phyloP scores from a whole-genome alignment of 2,329 filamentous ascomycete species.

The Cercospora zeae-maydis region DNA sequence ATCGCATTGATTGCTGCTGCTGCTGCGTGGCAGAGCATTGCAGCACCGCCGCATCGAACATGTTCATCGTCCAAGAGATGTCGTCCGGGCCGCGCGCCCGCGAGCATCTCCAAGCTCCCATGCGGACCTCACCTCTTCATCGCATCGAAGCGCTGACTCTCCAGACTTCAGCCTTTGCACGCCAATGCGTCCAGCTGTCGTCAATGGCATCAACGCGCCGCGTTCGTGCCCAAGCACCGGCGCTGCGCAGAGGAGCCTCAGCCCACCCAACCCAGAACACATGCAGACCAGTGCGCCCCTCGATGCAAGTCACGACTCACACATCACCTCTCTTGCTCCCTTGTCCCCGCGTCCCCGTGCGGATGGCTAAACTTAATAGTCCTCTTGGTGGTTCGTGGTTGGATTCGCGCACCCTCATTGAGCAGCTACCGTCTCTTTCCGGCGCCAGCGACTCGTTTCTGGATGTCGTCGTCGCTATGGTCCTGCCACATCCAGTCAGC shows the following conservation, averaged over 20 bases:
- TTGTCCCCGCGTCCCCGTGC: slow-evolving; percentile 14
- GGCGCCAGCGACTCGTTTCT: slow-evolving; percentile 18
- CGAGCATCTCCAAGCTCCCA: background rate
- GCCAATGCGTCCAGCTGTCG: background rate
- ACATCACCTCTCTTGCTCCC: background rate
- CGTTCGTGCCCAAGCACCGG: slow-evolving; percentile 4
- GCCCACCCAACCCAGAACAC: background rate
- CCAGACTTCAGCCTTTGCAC: slow-evolving; percentile 14
- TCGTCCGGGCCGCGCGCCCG: background rate
- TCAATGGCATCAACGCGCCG: slow-evolving; percentile 8
- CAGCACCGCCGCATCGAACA: background rate
- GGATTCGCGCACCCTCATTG: slow-evolving; percentile 11
- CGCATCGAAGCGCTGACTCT: slow-evolving; percentile 18
- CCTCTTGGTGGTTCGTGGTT: slow-evolving; percentile 14
- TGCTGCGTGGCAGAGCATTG: background rate
- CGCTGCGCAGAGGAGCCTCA: background rate
- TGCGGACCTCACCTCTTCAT: slow-evolving; percentile 8
- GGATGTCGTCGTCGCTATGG: slow-evolving; percentile 15
- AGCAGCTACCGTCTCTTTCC: slow-evolving; percentile 4
- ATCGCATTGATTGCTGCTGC: background rate
- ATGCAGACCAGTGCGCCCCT: background rate
- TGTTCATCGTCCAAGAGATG: background rate
- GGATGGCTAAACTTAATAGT: slow-evolving; percentile 12
- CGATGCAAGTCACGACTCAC: slow-evolving; percentile 12
- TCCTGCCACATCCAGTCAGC: slow-evolving; percentile 16